Evolutionary conservation across 1,284 basidiomycete species (phyloP).

Genomic region (Puccinia polysora): DNA sequence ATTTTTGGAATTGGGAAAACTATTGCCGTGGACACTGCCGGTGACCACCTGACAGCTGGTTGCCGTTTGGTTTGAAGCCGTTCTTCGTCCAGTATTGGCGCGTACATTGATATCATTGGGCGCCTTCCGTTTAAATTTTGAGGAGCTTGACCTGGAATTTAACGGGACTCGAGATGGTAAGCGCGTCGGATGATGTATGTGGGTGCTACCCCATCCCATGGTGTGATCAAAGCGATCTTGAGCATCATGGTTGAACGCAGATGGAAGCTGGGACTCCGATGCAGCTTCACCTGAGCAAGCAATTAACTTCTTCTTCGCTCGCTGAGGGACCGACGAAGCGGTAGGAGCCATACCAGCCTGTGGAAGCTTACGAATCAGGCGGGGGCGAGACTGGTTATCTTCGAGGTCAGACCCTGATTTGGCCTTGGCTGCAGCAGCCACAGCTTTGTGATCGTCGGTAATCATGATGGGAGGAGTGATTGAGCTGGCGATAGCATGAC

Average conservation of each 20-base stretch:
- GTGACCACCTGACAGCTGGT: not conserved
- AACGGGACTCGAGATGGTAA: not conserved
- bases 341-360: slow-evolving; percentile 44
- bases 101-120: slow-evolving; percentile 26
- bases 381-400: slow-evolving; percentile 8
- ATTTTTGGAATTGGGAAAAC: not conserved
- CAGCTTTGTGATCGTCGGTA: slow-evolving; percentile 91
- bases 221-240: not conserved
- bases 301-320: slow-evolving; percentile 49
- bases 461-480: slow-evolving; percentile 93
- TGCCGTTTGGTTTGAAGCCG: slow-evolving; percentile 12
- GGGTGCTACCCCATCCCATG: not conserved
- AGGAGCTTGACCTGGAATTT: slow-evolving; percentile 5
- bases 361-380: slow-evolving; percentile 38
- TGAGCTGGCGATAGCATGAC: slow-evolving; percentile 75
- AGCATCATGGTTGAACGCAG: not conserved
- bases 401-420: slow-evolving; percentile 42
- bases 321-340: slow-evolving; percentile 44
- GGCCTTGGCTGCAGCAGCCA: slow-evolving; percentile 55
- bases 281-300: not conserved
- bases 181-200: not conserved
- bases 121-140: slow-evolving; percentile 35
- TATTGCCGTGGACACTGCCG: not conserved
- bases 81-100: slow-evolving; percentile 10
- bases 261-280: not conserved